These are phyloP conservation scores for Penicillium antarcticum DNA, from an alignment of 495 filamentous ascomycete genomes.

Conservation along the genomic window DNA sequence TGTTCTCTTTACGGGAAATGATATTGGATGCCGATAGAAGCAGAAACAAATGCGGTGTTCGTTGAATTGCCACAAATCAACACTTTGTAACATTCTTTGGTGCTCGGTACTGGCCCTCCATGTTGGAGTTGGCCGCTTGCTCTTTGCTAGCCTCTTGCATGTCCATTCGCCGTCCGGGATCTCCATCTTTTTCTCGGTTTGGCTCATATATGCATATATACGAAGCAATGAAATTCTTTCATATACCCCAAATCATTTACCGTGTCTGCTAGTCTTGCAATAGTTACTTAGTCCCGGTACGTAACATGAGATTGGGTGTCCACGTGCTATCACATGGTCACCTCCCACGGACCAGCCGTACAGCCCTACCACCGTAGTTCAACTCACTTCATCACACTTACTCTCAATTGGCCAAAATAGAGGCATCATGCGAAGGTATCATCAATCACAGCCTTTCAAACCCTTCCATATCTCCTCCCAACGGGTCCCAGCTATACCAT, in stretches of 20 bases:
- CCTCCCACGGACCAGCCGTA: neutral
- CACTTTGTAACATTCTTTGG: conserved; percentile 5
- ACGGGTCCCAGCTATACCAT: conserved; percentile 1
- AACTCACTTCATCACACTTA: neutral
- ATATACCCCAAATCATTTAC: conserved; percentile 9
- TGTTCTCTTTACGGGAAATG: conserved; percentile 13
- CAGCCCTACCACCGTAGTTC: neutral
- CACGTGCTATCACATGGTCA: conserved; percentile 19
- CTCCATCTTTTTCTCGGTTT: neutral
- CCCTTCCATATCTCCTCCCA: conserved; percentile 9
- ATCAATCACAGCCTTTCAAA: neutral
- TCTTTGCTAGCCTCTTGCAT: neutral
- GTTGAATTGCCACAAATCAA: neutral
- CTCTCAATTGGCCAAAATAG: neutral
- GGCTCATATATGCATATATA: conserved; percentile 30
- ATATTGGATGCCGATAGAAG: conserved; percentile 20
- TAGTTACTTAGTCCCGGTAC: no score
- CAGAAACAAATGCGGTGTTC: neutral
- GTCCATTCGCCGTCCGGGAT: neutral
- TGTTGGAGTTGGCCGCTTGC: conserved; percentile 3
- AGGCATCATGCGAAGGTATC: conserved; percentile 11
- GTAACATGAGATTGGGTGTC: neutral
- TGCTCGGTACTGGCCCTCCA: neutral
- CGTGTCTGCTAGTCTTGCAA: neutral
- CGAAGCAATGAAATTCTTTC: conserved; percentile 24